These are phyloP conservation scores for Tetraselmis chui DNA, from an alignment of 139 green algal genomes.

Conservation along the genomic window DNA sequence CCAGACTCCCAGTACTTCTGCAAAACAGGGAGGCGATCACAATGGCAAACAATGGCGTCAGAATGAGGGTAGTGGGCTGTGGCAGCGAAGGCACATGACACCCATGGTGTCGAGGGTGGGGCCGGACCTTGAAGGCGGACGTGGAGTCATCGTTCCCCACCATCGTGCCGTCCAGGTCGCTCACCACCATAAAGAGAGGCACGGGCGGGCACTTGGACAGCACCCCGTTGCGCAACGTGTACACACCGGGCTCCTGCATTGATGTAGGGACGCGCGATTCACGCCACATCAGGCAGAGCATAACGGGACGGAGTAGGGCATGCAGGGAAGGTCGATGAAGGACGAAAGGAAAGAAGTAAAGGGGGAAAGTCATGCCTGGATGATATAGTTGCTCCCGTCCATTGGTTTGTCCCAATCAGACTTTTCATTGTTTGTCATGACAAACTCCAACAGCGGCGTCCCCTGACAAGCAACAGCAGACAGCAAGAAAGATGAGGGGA, in stretches of 20 bases:
- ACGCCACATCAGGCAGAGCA: too few relatives aligned
- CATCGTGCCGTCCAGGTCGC: constrained; percentile 59
- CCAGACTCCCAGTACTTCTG: background rate
- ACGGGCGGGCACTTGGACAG: background rate
- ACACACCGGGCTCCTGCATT: constrained; percentile 10
- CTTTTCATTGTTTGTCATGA: constrained; percentile 35
- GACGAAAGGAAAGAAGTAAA: too few relatives aligned
- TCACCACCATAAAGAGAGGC: constrained; percentile 16
- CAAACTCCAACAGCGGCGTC: constrained; percentile 50
- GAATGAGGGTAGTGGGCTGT: too few relatives aligned
- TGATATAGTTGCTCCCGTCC: constrained; percentile 29
- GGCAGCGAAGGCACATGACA: too few relatives aligned
- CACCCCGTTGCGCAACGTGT: constrained; percentile 13
- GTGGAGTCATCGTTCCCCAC: constrained; percentile 63
- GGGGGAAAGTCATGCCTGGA: too few relatives aligned
- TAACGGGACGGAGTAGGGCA: too few relatives aligned
- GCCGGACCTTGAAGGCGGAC: constrained; percentile 29
- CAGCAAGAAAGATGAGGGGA: too few relatives aligned
- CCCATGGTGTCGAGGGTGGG: background rate
- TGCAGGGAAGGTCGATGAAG: too few relatives aligned
- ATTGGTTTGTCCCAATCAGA: constrained; percentile 52
- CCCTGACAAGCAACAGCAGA: background rate
- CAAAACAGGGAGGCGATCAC: too few relatives aligned
- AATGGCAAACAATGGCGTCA: too few relatives aligned
- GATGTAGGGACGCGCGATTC: too few relatives aligned